A percentile compares a stretch with the other conserved stretches of the same genome.
Evolutionary conservation across 768 basidiomycete species (phyloP).

Genomic region (Boletales sp.): DNA sequence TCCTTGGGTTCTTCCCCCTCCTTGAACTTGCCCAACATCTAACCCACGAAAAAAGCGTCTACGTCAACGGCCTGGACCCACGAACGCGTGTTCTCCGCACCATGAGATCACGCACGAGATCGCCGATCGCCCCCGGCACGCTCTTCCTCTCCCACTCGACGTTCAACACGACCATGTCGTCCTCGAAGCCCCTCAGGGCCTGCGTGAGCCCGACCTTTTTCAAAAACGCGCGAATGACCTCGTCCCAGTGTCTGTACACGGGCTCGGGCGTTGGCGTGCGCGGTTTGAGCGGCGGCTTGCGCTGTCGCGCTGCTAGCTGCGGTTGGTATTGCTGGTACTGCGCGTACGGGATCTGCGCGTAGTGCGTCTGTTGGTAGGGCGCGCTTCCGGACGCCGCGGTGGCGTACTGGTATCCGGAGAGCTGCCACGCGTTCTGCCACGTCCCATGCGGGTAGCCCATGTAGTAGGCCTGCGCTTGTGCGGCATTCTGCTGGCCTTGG

Average conservation of each 20-base stretch:
- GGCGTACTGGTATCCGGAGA: conserved; percentile 31
- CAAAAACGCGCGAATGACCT: conserved; percentile 52
- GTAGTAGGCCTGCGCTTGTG: conserved; percentile 30
- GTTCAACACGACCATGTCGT: conserved; percentile 72
- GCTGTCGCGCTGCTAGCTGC: conserved; percentile 26
- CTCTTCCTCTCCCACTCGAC: conserved; percentile 56
- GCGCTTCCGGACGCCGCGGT: conserved; percentile 22
- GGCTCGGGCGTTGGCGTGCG: conserved; percentile 40
- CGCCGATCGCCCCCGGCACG: conserved; percentile 53
- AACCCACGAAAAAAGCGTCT: conserved; percentile 1
- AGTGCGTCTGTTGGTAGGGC: conserved; percentile 33
- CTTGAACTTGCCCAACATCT: conserved; percentile 31
- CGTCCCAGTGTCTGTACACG: conserved; percentile 59
- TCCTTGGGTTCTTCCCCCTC: conserved; percentile 25
- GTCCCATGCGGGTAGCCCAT: conserved; percentile 32
- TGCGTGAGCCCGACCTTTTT: conserved; percentile 53
- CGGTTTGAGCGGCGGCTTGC: conserved; percentile 24
- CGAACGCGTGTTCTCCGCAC: conserved; percentile 33
- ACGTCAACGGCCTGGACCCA: background rate
- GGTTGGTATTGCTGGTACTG: conserved; percentile 34
- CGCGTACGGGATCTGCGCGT: conserved; percentile 31
- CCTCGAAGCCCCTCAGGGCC: conserved; percentile 58
- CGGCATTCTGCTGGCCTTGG: conserved; percentile 25
- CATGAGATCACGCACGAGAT: conserved; percentile 47
- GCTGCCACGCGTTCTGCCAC: conserved; percentile 34